Evolutionary conservation across 2,329 filamentous ascomycete genomes (phyloP).

Genomic region (Dothiorella sarmentorum): DNA sequence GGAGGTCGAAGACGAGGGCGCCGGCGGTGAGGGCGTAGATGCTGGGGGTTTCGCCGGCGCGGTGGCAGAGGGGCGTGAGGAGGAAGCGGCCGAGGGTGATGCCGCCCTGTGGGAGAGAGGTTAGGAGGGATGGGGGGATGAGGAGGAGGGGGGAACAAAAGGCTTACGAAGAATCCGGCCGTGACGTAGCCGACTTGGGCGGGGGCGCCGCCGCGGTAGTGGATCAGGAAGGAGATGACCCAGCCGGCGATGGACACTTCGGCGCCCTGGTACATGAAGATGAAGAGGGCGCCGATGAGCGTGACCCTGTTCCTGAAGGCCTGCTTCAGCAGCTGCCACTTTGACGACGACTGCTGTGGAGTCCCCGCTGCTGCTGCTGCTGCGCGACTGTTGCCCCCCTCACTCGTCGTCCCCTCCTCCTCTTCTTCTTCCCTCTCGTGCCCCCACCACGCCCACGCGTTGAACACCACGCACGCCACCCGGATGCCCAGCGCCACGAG

Average conservation of each 20-base stretch:
- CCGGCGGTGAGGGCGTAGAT: slow-evolving; percentile 62
- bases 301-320: slow-evolving; percentile 57
- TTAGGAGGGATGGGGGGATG: not conserved
- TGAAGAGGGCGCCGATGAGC: slow-evolving; percentile 72
- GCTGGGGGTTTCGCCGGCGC: slow-evolving; percentile 66
- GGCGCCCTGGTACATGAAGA: slow-evolving; percentile 81
- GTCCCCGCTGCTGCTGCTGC: slow-evolving; percentile 53
- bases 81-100: slow-evolving; percentile 74
- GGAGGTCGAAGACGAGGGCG: slow-evolving; percentile 65
- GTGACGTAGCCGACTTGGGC: slow-evolving; percentile 75
- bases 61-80: slow-evolving; percentile 63
- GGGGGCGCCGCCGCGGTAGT: slow-evolving; percentile 66
- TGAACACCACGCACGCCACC: slow-evolving; percentile 54
- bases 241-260: slow-evolving; percentile 82
- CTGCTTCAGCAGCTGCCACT: slow-evolving; percentile 48
- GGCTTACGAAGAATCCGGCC: slow-evolving; percentile 60
- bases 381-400: slow-evolving; percentile 53
- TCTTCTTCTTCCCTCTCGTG: slow-evolving; percentile 61
- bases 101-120: slow-evolving; percentile 53
- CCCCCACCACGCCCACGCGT: slow-evolving; percentile 64
- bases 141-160: not conserved
- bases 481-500: slow-evolving; percentile 60
- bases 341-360: slow-evolving; percentile 47
- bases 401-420: slow-evolving; percentile 51
- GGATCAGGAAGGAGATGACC: slow-evolving; percentile 82